Conservation (phyloP, 345 rosid species). For the Raphanus sativus region DNA sequence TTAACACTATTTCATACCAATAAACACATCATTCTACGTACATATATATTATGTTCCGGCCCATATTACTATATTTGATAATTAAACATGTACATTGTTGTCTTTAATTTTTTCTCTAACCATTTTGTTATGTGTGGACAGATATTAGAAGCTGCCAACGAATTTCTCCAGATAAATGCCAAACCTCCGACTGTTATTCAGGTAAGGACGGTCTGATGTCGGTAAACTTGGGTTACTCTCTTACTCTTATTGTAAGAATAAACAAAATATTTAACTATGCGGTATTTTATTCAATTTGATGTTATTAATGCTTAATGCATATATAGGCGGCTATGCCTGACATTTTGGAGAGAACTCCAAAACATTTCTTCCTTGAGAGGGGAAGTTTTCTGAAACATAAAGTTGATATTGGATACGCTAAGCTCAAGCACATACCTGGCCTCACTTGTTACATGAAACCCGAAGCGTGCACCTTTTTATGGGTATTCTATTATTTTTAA, state of each 20-base stretch:
- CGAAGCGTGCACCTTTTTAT: slow-evolving; percentile 62
- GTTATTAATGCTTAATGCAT: background rate
- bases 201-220: slow-evolving; percentile 33
- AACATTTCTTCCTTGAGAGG: slow-evolving; percentile 49
- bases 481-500: slow-evolving; percentile 43
- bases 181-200: slow-evolving; percentile 54
- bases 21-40: background rate
- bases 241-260: background rate
- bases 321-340: slow-evolving; percentile 66
- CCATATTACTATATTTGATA: background rate
- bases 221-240: background rate
- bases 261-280: background rate
- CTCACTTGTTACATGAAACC: slow-evolving; percentile 55
- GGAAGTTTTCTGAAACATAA: slow-evolving; percentile 39
- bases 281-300: background rate
- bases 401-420: slow-evolving; percentile 45
- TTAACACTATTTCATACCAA: background rate
- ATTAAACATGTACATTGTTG: background rate
- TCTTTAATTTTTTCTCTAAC: background rate
- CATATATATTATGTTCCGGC: background rate
- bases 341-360: slow-evolving; percentile 57
- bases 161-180: slow-evolving; percentile 36
- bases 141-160: slow-evolving; percentile 45
- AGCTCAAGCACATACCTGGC: slow-evolving; percentile 53
- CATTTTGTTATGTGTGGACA: slow-evolving; percentile 19